phyloP scores from a whole-genome alignment of 352 stramenopile genomes.

The Phytophthora fragariaefolia region DNA sequence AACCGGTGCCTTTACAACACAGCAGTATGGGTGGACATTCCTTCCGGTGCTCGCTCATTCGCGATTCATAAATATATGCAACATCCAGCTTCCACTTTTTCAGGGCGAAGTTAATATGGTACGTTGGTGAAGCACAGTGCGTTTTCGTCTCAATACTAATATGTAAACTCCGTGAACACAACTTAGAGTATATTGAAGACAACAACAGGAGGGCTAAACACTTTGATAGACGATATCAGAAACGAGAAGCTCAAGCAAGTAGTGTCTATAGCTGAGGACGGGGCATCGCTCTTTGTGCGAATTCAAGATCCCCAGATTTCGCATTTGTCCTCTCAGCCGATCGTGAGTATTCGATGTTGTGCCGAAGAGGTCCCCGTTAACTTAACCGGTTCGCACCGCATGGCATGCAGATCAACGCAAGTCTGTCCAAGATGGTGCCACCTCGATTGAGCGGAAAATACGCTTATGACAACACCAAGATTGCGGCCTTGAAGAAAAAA shows the following conservation, averaged over 20 bases:
- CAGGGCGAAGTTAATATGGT: slow-evolving; percentile 68
- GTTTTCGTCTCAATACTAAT: too few species aligned
- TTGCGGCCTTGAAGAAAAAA: slow-evolving; percentile 67
- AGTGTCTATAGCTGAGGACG: slow-evolving; percentile 42
- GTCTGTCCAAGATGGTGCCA: slow-evolving; percentile 56
- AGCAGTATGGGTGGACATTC: slow-evolving; percentile 72
- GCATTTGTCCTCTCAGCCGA: slow-evolving; percentile 32
- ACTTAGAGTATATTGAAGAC: slow-evolving; percentile 47
- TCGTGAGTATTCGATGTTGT: slow-evolving; percentile 51
- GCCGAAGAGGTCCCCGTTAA: too few species aligned
- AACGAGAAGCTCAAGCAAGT: slow-evolving; percentile 55
- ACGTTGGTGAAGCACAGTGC: slow-evolving; percentile 15
- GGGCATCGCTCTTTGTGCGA: slow-evolving; percentile 63
- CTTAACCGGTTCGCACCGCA: too few species aligned
- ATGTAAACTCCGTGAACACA: slow-evolving; percentile 1
- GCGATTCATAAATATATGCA: slow-evolving; percentile 42
- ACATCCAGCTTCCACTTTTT: slow-evolving; percentile 70
- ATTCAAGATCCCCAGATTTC: slow-evolving; percentile 72
- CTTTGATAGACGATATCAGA: slow-evolving; percentile 48
- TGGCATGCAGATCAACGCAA: slow-evolving; percentile 29
- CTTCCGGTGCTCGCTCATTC: slow-evolving; percentile 53
- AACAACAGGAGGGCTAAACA: slow-evolving; percentile 22
- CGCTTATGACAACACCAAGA: slow-evolving; percentile 54
- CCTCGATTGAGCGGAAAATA: slow-evolving; percentile 48
- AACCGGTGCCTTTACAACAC: slow-evolving; percentile 47